Conservation (phyloP, 2,329 filamentous ascomycete species). For the Samsoniella hepiali region DNA sequence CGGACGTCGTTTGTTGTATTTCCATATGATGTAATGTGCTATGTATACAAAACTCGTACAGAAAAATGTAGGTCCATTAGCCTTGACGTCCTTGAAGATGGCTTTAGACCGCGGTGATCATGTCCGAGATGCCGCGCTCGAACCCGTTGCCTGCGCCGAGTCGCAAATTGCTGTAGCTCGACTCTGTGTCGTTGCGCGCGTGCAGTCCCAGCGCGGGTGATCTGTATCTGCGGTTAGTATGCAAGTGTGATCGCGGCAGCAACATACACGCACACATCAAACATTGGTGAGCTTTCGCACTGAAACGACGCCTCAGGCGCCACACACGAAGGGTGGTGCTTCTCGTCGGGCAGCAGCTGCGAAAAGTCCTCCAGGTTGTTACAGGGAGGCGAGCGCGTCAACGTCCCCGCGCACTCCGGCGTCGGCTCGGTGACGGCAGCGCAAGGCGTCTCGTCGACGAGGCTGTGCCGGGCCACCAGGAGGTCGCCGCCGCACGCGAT, state of each 20-base stretch:
- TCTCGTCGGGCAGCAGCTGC: background rate
- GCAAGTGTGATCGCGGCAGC: too few species aligned
- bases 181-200: background rate
- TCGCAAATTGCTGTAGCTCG: slow-evolving; percentile 7
- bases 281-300: background rate
- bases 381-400: slow-evolving; percentile 8
- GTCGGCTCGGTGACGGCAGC: slow-evolving; percentile 7
- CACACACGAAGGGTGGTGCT: background rate
- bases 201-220: background rate
- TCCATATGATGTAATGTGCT: background rate
- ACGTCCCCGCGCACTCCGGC: background rate
- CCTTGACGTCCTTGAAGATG: background rate
- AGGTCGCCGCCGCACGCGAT: slow-evolving; percentile 6
- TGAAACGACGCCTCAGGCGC: background rate
- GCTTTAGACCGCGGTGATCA: slow-evolving; percentile 6
- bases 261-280: slow-evolving; percentile 1
- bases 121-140: slow-evolving; percentile 14
- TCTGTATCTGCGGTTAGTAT: background rate
- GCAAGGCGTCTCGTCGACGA: background rate
- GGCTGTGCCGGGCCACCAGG: background rate
- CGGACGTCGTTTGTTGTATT: background rate
- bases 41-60: slow-evolving; percentile 18
- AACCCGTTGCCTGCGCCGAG: background rate
- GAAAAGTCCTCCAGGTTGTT: slow-evolving; percentile 6
- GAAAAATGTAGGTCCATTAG: background rate